Conservation (phyloP, 441 rosid species). For the Syzygium malaccense region DNA sequence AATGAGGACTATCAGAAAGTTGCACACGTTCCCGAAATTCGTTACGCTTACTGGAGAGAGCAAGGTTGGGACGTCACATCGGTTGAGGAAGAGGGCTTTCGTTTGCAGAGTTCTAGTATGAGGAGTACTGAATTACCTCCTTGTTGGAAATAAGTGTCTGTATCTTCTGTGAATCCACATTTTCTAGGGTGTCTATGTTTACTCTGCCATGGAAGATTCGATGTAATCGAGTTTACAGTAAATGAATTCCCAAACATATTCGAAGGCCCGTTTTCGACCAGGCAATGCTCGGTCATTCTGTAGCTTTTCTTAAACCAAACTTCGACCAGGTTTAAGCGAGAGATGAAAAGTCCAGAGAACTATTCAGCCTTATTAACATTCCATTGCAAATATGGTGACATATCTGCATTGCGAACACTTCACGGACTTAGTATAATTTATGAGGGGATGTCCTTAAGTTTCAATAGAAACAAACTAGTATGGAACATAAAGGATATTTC, state of each 20-base stretch:
- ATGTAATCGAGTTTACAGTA: neutral
- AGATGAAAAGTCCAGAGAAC: neutral
- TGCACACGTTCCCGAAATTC: neutral
- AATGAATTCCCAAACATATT: neutral
- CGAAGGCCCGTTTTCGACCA: neutral
- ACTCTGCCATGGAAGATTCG: neutral
- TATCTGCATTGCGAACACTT: neutral
- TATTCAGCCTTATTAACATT: neutral
- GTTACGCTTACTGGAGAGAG: neutral
- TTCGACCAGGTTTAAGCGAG: neutral
- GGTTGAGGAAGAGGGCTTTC: neutral
- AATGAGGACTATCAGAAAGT: slow-evolving; percentile 1
- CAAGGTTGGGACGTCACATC: neutral
- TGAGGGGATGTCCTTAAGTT: neutral
- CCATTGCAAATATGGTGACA: neutral
- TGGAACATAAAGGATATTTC: neutral
- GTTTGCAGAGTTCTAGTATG: neutral
- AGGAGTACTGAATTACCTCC: neutral
- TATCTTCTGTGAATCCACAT: neutral
- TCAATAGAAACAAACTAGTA: neutral
- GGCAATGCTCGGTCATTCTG: neutral
- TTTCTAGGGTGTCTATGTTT: neutral
- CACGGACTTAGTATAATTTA: neutral
- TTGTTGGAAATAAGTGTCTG: neutral
- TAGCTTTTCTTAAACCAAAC: neutral